Evolutionary conservation across 129 eudicot species (phyloP), one percentile per base, ranked within the genome.

Genomic region (Logfia minima): DNA sequence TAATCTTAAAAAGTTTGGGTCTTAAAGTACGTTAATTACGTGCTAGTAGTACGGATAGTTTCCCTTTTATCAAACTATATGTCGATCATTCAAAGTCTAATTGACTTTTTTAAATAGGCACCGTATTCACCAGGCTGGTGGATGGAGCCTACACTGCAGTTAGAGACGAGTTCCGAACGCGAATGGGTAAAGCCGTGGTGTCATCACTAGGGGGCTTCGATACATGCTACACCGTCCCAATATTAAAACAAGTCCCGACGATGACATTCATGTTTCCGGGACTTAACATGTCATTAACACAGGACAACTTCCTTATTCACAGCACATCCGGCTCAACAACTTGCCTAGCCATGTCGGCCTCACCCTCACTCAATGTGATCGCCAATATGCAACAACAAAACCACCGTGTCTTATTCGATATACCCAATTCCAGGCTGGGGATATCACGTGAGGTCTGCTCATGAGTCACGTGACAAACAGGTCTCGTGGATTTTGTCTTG

Each of bases 351-450:
- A 95, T 95, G 90, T 94, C 99, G 2, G 83, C 92, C 4, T 86
- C 99, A 0, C 97, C 97, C 1, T 94, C 82, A 6, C 85, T 95
- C 19, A 95, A 95, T 28, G 93, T 95, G 48, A 89, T 95, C 10
- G 97, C 99, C 67, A 95, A 88, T 72, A 84, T 91, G 94, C 97
- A 89, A 75, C 99, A 95, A 65, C 99, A 95, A 77, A 95, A 95
- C 88, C 97, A 89, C 66, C 84, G 99, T 72, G 77, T 91, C 58
- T 69, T 91, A 10, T 83, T 91, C 77, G 99, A 95, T 72, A 77
- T 81, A 17, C 90, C 96, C 5, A 91, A 95, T 35, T 86, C 92
- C 56, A 86, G 88, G 87, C 84, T 95, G 66, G 99, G 99, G 1
- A 86, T 95, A 35, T 84, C 97, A 31, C 96, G 96, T 78, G 96